phyloP scores from a whole-genome alignment of 2,329 filamentous ascomycete species.

The Lecanicillium sp. region DNA sequence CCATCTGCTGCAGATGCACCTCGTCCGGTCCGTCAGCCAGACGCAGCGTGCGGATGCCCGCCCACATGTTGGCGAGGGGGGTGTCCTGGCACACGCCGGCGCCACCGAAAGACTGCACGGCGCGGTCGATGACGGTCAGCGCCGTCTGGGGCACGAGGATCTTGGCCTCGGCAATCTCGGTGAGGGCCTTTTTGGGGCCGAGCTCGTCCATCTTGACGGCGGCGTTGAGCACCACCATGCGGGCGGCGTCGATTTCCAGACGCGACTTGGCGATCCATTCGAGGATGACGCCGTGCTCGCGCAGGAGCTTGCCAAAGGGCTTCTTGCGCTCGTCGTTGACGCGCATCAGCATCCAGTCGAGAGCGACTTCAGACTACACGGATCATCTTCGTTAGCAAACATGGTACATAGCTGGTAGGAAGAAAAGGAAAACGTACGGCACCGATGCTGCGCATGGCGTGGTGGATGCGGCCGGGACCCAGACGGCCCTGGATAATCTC shows the following conservation, averaged over 20 bases:
- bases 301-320: constrained; percentile 81
- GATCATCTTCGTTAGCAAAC: constrained; percentile 5
- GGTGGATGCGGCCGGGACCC: constrained; percentile 92
- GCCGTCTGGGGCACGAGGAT: constrained; percentile 78
- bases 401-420: neutral
- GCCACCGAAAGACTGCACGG: constrained; percentile 85
- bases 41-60: constrained; percentile 70
- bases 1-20: constrained; percentile 80
- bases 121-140: constrained; percentile 84
- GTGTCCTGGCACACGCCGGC: constrained; percentile 93
- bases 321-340: constrained; percentile 89
- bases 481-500: constrained; percentile 98
- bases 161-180: constrained; percentile 94
- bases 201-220: constrained; percentile 89
- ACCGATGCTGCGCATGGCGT: constrained; percentile 93
- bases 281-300: constrained; percentile 87
- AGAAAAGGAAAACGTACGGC: constrained; percentile 42
- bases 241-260: constrained; percentile 87
- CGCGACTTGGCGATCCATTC: constrained; percentile 91
- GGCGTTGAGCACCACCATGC: constrained; percentile 86
- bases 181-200: constrained; percentile 81
- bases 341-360: constrained; percentile 91
- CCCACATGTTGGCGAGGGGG: constrained; percentile 79
- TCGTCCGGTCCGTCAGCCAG: constrained; percentile 94
- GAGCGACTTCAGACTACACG: constrained; percentile 73